Percentiles rank a stretch among this genome's conserved stretches.
These are phyloP conservation scores for Trichoderma brevicompactum DNA, from an alignment of 2,329 filamentous ascomycete genomes.

Conservation along the genomic window DNA sequence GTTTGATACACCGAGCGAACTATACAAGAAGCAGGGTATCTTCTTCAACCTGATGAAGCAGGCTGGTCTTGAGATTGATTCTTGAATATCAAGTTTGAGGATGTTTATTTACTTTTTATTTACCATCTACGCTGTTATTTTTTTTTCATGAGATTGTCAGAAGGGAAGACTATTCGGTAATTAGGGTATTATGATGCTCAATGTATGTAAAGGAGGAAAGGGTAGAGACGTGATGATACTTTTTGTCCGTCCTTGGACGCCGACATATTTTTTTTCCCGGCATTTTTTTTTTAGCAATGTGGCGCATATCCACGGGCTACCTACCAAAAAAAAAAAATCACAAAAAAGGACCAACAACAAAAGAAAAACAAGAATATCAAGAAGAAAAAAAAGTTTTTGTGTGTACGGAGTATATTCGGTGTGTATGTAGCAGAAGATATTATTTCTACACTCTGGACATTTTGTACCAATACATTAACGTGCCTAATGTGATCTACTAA, in stretches of 20 bases:
- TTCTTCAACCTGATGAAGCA: slow-evolving; percentile 94
- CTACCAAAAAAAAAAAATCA: background rate
- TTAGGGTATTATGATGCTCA: slow-evolving; percentile 9
- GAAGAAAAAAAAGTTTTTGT: background rate
- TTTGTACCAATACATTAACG: background rate
- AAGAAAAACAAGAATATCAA: background rate
- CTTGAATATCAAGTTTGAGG: slow-evolving; percentile 25
- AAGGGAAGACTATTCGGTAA: background rate
- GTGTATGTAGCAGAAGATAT: background rate
- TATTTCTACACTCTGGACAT: background rate
- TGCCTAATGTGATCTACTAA: background rate
- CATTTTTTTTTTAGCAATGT: background rate
- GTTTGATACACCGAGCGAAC: slow-evolving; percentile 82
- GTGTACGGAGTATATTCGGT: background rate
- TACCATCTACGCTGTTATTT: background rate
- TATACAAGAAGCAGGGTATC: slow-evolving; percentile 74
- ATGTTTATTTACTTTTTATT: background rate
- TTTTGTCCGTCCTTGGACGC: background rate
- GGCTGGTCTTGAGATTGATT: slow-evolving; percentile 70
- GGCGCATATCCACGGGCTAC: background rate
- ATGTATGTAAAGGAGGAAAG: slow-evolving; percentile 15
- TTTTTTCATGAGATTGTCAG: background rate
- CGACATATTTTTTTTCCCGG: background rate
- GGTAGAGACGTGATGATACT: background rate
- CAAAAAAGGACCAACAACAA: background rate